These are phyloP conservation scores for Penicillium nordicum DNA, from an alignment of 2,329 filamentous ascomycete genomes.

Conservation along the genomic window DNA sequence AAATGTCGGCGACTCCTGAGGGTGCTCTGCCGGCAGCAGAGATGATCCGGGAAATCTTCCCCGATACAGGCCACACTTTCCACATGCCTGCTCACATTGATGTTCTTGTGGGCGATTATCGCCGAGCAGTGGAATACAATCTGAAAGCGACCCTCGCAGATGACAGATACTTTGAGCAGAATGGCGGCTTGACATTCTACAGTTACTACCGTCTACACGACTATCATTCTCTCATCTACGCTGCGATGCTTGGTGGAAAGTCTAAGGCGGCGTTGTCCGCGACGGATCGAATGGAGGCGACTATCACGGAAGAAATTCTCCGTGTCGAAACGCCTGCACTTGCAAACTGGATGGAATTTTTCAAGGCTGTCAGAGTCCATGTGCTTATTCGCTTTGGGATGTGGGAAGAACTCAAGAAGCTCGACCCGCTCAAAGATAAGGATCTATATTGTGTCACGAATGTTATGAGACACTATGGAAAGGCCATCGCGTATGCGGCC, in stretches of 20 bases:
- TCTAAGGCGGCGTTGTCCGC: constrained; percentile 60
- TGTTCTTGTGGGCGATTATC: constrained; percentile 67
- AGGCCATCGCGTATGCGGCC: constrained; percentile 63
- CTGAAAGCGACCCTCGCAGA: constrained; percentile 63
- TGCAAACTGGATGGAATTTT: constrained; percentile 74
- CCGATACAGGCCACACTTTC: constrained; percentile 65
- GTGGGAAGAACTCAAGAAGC: constrained; percentile 63
- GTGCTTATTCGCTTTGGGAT: constrained; percentile 67
- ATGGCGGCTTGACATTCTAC: constrained; percentile 66
- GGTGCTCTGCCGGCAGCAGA: constrained; percentile 59
- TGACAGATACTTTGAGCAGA: constrained; percentile 58
- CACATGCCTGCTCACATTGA: constrained; percentile 79
- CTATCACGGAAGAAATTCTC: constrained; percentile 61
- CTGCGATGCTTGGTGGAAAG: constrained; percentile 70
- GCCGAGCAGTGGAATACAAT: constrained; percentile 65
- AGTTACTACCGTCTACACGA: constrained; percentile 71
- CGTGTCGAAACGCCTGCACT: constrained; percentile 65
- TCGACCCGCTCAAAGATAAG: constrained; percentile 55
- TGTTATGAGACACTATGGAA: constrained; percentile 65
- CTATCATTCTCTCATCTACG: constrained; percentile 70
- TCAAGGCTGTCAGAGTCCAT: constrained; percentile 64
- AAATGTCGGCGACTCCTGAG: constrained; percentile 68
- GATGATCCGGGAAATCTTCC: constrained; percentile 59
- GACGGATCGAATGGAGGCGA: constrained; percentile 55
- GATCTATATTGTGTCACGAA: constrained; percentile 66